phyloP scores from a whole-genome alignment of 192 early-diverging fungal genomes.

The Coemansia sp. region DNA sequence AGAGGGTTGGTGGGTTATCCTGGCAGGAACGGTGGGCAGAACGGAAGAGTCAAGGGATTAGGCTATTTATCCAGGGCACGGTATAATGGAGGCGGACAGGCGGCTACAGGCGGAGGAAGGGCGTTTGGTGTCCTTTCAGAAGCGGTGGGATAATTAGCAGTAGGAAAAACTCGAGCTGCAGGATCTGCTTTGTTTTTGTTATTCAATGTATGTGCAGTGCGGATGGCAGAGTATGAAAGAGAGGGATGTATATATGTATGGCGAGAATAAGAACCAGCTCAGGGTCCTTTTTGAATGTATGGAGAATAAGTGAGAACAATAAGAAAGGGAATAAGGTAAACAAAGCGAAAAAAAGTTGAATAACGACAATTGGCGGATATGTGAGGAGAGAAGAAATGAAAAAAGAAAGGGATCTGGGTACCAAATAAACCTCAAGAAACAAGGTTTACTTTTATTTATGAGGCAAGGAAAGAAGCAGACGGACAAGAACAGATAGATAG shows the following conservation, averaged over 20 bases:
- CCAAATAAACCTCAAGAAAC: neutral
- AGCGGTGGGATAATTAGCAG: neutral
- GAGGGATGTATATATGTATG: neutral
- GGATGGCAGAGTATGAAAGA: neutral
- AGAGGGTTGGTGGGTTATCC: neutral
- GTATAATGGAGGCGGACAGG: neutral
- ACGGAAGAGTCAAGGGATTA: conserved; percentile 3
- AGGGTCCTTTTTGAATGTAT: neutral
- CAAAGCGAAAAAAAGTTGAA: neutral
- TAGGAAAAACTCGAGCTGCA: neutral
- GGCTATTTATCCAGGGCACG: conserved; percentile 4
- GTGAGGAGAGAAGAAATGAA: neutral
- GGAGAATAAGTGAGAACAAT: neutral
- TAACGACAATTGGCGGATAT: neutral
- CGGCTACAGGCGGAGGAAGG: neutral
- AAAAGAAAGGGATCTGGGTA: neutral
- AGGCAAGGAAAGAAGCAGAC: conserved; percentile 9
- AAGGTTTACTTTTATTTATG: conserved; percentile 5
- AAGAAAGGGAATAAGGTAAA: neutral
- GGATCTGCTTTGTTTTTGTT: neutral
- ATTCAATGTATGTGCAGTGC: neutral
- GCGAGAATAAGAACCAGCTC: neutral
- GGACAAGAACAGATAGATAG: conserved; percentile 11
- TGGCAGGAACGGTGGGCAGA: neutral
- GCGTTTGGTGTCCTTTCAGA: neutral